A percentile compares a stretch with the other conserved stretches of the same genome.
Conservation (phyloP, 129 eudicot genomes). For the Centrapalus pauciflorus region DNA sequence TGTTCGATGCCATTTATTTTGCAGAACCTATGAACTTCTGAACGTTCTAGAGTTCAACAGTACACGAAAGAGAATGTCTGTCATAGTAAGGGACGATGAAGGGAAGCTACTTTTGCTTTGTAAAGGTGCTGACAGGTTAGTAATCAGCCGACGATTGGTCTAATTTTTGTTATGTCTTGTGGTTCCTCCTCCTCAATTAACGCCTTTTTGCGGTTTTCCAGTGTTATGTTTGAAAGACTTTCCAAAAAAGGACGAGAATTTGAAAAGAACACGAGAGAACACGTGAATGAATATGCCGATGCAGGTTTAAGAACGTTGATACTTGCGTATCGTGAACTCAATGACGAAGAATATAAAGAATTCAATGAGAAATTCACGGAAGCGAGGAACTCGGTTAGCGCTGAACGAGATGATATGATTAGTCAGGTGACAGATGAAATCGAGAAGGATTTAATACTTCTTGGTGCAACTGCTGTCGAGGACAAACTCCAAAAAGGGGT, state of each 20-base stretch:
- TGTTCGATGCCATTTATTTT: not conserved
- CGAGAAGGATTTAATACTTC: constrained; percentile 63
- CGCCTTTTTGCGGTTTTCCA: constrained; percentile 7
- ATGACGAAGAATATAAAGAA: constrained; percentile 36
- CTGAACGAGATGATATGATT: constrained; percentile 46
- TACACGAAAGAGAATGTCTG: constrained; percentile 60
- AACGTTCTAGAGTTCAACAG: constrained; percentile 50
- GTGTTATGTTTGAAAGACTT: constrained; percentile 51
- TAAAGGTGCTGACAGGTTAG: constrained; percentile 67
- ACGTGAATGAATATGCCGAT: constrained; percentile 56
- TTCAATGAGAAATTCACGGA: constrained; percentile 36
- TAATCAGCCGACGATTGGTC: not conserved
- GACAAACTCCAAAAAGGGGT: constrained; percentile 76
- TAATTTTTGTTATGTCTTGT: not conserved
- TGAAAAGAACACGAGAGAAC: constrained; percentile 47
- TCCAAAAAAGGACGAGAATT: constrained; percentile 31
- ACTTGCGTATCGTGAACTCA: constrained; percentile 61
- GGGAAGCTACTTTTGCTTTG: constrained; percentile 41
- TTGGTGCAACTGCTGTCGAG: constrained; percentile 72
- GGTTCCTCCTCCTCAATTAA: not conserved
- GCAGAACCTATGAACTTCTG: constrained; percentile 41
- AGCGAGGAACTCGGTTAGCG: constrained; percentile 53
- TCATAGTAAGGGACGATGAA: constrained; percentile 46
- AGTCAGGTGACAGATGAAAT: constrained; percentile 43
- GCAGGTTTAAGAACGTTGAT: constrained; percentile 60